phyloP scores from a whole-genome alignment of 1,284 basidiomycete genomes.

The Athelia sp. region DNA sequence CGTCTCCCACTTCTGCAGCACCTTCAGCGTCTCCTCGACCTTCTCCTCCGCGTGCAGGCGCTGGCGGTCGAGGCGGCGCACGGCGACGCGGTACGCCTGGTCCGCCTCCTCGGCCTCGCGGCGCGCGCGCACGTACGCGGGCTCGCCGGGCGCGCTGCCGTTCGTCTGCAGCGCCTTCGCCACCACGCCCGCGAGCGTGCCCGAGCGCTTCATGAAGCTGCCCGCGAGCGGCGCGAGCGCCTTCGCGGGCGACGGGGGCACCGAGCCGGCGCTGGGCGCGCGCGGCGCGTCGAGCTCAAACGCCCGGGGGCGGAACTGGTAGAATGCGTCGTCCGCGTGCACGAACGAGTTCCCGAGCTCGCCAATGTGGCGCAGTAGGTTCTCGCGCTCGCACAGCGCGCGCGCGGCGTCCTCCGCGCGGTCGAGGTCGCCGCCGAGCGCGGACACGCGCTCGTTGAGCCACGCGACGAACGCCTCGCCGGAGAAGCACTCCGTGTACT shows the following conservation, averaged over 20 bases:
- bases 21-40: conserved; percentile 77
- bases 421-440: conserved; percentile 68
- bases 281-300: conserved; percentile 63
- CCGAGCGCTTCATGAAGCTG: conserved; percentile 62
- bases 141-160: conserved; percentile 46
- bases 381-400: conserved; percentile 72
- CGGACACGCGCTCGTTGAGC: conserved; percentile 66
- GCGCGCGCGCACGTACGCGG: conserved; percentile 63
- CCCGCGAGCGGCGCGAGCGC: conserved; percentile 43
- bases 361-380: conserved; percentile 71
- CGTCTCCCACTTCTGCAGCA: conserved; percentile 79
- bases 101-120: conserved; percentile 78
- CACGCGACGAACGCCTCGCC: conserved; percentile 78
- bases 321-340: conserved; percentile 68
- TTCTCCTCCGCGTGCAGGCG: conserved; percentile 79
- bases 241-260: conserved; percentile 30
- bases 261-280: conserved; percentile 27
- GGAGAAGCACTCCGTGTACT: conserved; percentile 81
- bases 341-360: conserved; percentile 79
- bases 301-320: conserved; percentile 77
- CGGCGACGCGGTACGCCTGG: conserved; percentile 66
- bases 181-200: conserved; percentile 66
- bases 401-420: conserved; percentile 75
- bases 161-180: conserved; percentile 54
- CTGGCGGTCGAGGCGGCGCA: conserved; percentile 75